A percentile compares a stretch with the other conserved stretches of the same genome.
phyloP scores from a whole-genome alignment of 805 yeast genomes.

The Saccharomyces kudriavzevii region DNA sequence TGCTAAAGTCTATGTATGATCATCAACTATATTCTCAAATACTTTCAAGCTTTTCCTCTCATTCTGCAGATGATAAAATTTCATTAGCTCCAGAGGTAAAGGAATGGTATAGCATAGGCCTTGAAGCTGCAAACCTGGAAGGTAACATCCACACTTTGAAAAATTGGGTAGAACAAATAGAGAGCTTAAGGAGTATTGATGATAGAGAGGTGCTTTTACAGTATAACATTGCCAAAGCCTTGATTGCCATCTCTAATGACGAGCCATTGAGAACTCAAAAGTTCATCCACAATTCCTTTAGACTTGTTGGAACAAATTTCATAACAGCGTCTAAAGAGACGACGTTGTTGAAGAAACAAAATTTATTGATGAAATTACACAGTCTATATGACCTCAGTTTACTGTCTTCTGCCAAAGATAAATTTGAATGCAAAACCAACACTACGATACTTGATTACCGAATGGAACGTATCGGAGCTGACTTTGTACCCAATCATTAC shows the following conservation, averaged over 20 bases:
- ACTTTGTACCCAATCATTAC: constrained; percentile 53
- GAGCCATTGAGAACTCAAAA: constrained; percentile 31
- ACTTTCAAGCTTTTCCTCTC: constrained; percentile 43
- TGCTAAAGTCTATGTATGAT: constrained; percentile 63
- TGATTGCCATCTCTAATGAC: constrained; percentile 36
- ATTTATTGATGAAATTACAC: constrained; percentile 47
- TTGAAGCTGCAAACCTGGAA: constrained; percentile 64
- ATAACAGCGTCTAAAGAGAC: constrained; percentile 39
- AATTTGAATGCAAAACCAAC: constrained; percentile 10
- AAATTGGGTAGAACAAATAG: constrained; percentile 53
- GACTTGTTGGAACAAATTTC: constrained; percentile 53
- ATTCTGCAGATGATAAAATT: constrained; percentile 34
- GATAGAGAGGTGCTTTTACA: constrained; percentile 50
- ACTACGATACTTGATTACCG: constrained; percentile 19
- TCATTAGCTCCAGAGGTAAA: constrained; percentile 23
- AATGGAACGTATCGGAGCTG: constrained; percentile 36
- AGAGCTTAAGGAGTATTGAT: constrained; percentile 34
- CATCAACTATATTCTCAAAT: constrained; percentile 70
- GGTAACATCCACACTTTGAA: constrained; percentile 45
- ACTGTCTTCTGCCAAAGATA: constrained; percentile 23
- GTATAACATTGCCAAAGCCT: constrained; percentile 58
- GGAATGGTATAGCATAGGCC: constrained; percentile 60
- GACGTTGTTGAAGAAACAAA: constrained; percentile 43
- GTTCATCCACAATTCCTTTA: constrained; percentile 45
- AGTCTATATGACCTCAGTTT: constrained; percentile 50